Base-by-base conservation (phyloP, 148 eudicot genomes). In the Pharnaceum exiguum region DNA sequence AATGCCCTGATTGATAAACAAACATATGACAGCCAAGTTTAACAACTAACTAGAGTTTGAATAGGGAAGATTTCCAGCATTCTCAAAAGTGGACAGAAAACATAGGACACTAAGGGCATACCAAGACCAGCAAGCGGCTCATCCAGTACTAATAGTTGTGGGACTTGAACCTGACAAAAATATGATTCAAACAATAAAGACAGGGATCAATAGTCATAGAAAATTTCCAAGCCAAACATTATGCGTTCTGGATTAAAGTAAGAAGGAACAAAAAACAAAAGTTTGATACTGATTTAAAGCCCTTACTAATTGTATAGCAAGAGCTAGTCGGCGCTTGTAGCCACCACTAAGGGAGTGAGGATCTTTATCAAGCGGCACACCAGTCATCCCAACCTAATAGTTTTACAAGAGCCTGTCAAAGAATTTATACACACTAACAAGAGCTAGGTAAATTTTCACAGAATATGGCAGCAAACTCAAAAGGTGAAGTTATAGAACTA, bases 81-180 rank as follows among this genome's bases (percentile, higher is more conserved):
- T 53, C 23, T 9, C 22, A 35, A 12, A 30, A 30, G 46, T 40
- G 10, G 16, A 13, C 10, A 23, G 29, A 4, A 66, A 63, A 39
- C n/a, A n/a, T n/a, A 45, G 19, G 16, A 49, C 13, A 31, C 27
- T n/a, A 43, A 38, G 47, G 25, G 33, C 9, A 35, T 93, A 93
- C 99, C 99, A 60, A 93, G 90, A 62, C 99, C 99, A 67, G 99
- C 99, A 60, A 93, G 99, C 68, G 99, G 99, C 70, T 93, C 98
- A 71, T 93, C 99, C 63, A 93, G 74, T 71, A 93, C 73, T 69
- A 93, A 67, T 54, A 93, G 61, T 39, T 93, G 89, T 18, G 99
- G 99, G 57, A 79, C 73, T 75, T 86, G 95, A 45, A 89, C 88
- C 99, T 93, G 74, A 65, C 63, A 64, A 29, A 49, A 37, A n/a